These are phyloP conservation scores for Micromonas pusilla DNA, from an alignment of 139 green algal species.

Conservation along the genomic window DNA sequence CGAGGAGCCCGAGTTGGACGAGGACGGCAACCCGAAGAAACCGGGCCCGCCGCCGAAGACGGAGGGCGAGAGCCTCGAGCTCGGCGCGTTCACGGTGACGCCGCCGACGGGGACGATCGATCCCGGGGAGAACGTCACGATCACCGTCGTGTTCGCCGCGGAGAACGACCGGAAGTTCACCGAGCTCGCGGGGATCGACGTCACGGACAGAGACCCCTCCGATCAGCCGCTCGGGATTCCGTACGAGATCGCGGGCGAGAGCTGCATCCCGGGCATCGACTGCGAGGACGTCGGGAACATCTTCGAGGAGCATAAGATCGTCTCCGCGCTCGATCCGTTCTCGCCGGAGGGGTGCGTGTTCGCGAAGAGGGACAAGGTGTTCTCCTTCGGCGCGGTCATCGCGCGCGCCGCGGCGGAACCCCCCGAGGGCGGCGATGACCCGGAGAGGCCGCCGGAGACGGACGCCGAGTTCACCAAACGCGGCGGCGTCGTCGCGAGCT, in stretches of 20 bases:
- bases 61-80: slow-evolving; percentile 18
- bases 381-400: slow-evolving; percentile 66
- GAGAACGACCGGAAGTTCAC: slow-evolving; percentile 33
- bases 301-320: slow-evolving; percentile 75
- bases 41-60: background rate
- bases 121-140: slow-evolving; percentile 42
- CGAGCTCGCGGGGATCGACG: slow-evolving; percentile 48
- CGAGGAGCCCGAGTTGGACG: slow-evolving; percentile 8
- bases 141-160: slow-evolving; percentile 60
- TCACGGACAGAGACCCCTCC: slow-evolving; percentile 51
- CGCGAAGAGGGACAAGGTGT: slow-evolving; percentile 52
- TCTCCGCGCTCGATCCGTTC: slow-evolving; percentile 51
- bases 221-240: slow-evolving; percentile 53
- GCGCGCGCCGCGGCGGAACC: slow-evolving; percentile 31
- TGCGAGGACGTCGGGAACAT: slow-evolving; percentile 53
- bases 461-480: slow-evolving; percentile 6
- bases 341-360: slow-evolving; percentile 49
- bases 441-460: no score
- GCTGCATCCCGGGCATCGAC: slow-evolving; percentile 67
- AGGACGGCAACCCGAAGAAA: background rate
- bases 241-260: slow-evolving; percentile 63
- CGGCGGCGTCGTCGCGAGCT: slow-evolving; percentile 49
- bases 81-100: slow-evolving; percentile 57
- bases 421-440: background rate
- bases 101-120: slow-evolving; percentile 43